These are phyloP conservation scores for Populus hybrid DNA, from an alignment of 441 rosid genomes.

Conservation along the genomic window DNA sequence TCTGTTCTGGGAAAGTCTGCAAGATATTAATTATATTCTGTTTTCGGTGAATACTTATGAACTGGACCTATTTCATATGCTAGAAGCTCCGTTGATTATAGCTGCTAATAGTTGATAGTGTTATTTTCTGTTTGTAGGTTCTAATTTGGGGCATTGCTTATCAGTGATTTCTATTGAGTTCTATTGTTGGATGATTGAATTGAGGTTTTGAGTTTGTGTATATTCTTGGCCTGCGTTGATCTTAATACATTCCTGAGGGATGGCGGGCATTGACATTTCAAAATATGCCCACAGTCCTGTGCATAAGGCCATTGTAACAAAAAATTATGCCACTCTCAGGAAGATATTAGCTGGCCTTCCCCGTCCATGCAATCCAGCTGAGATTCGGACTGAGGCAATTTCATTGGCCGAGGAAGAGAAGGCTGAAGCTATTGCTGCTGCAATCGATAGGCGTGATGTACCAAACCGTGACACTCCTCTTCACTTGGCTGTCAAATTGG, in stretches of 20 bases:
- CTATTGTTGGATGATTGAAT: constrained; percentile 23
- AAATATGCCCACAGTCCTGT: constrained; percentile 78
- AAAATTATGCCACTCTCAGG: constrained; percentile 64
- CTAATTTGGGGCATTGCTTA: constrained; percentile 7
- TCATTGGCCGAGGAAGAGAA: constrained; percentile 83
- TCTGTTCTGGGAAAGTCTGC: constrained; percentile 17
- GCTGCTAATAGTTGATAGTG: constrained; percentile 21
- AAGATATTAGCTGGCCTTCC: constrained; percentile 76
- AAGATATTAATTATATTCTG: background rate
- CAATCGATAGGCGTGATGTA: constrained; percentile 84
- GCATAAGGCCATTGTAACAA: constrained; percentile 72
- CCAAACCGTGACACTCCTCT: constrained; percentile 88
- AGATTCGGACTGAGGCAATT: constrained; percentile 65
- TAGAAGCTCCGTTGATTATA: constrained; percentile 12
- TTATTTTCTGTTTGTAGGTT: constrained; percentile 14
- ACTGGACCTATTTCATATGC: constrained; percentile 16
- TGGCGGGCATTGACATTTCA: constrained; percentile 80
- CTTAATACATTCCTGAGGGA: constrained; percentile 35
- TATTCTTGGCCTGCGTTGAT: constrained; percentile 18
- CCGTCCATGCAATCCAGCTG: constrained; percentile 58
- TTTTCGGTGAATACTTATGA: constrained; percentile 17
- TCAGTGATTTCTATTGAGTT: constrained; percentile 10
- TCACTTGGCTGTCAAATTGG: constrained; percentile 88
- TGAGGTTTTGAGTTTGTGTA: constrained; percentile 20
- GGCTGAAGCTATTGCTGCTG: constrained; percentile 64